Evolutionary conservation across 2,329 filamentous ascomycete genomes (phyloP), one percentile per base, ranked within the genome.

Genomic region (Trichophyton verrucosum): DNA sequence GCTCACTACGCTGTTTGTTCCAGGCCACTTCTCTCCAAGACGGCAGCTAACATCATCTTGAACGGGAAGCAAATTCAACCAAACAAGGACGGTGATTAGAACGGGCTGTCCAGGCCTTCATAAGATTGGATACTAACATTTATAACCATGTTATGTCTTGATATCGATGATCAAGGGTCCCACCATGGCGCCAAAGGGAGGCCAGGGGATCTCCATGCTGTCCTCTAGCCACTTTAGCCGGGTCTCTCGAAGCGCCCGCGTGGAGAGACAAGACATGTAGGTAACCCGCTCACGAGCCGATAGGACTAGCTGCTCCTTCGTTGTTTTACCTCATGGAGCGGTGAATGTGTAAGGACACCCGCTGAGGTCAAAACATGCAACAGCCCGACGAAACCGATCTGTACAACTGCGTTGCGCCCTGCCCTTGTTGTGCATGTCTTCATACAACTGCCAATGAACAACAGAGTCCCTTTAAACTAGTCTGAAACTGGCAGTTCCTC

Each of bases 401-500:
- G 33, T 38, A 40, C 30, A 33, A 22, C 40, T 42, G 33, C 15
- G 6, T 15, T 17, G 40, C 20, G 30, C 38, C 15, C 7, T 42
- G 30, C 38, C 15, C 7, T 42, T 42, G 38, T 30, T 13, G 33
- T 38, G 55, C 33, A 24, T 22, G 27, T 57, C 38, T 57, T 57
- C 55, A 57, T 40, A 33, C 20, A 40, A 42, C 33, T 8, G 8
- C 55, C 33, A 56, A 56, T 56, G 27, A 56, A 47, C 5, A 47
- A 11, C 44, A 24, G 7, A 17, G 44, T 24, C 20, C 13, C 44
- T 24, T 5, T 20, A 22, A 20, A 24, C 44, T 47, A 53, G 22
- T 20, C 49, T 30, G 49, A 53, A 53, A 53, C 22, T 17, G 49
- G 49, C 49, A 53, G 49, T 53, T 53, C 44, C 44, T 47, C 49